Evolutionary conservation across 208 protist genomes (phyloP).

Genomic region (Leishmania braziliensis): DNA sequence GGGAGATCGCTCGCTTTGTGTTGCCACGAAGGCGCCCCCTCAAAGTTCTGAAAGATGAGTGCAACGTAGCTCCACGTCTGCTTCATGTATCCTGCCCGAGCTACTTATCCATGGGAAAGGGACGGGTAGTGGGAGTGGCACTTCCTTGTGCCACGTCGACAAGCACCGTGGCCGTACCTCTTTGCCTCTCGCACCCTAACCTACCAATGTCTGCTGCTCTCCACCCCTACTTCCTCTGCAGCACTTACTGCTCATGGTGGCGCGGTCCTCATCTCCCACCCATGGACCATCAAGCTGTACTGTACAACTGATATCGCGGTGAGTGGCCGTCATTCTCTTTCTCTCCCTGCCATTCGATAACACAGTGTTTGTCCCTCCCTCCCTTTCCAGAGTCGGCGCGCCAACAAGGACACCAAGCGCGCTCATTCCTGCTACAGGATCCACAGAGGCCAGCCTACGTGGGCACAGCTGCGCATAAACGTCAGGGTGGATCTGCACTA

Average conservation of each 20-base stretch:
- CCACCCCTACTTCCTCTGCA: not conserved
- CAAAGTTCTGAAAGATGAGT: not conserved
- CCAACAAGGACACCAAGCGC: not conserved
- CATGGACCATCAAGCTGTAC: not conserved
- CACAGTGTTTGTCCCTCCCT: not conserved
- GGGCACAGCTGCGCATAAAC: not conserved
- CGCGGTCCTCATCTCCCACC: not conserved
- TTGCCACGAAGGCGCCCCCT: not conserved
- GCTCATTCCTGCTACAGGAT: not conserved
- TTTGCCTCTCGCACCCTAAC: not conserved
- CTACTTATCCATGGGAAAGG: not conserved
- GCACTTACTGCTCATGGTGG: not conserved
- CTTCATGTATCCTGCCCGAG: not conserved
- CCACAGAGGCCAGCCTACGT: not conserved
- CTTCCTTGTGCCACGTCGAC: not conserved
- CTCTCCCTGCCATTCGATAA: not conserved
- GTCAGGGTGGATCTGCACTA: not conserved
- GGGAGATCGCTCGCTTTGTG: not conserved
- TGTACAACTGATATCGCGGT: not conserved
- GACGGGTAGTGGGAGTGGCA: not conserved
- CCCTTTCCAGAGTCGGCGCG: not conserved
- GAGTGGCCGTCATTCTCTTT: not conserved
- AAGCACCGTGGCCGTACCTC: not conserved
- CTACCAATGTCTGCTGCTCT: not conserved
- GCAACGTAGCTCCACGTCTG: not conserved